Evolutionary conservation across 768 basidiomycete genomes (phyloP), one percentile per base, ranked within the genome.

Genomic region (Suillus luteus): DNA sequence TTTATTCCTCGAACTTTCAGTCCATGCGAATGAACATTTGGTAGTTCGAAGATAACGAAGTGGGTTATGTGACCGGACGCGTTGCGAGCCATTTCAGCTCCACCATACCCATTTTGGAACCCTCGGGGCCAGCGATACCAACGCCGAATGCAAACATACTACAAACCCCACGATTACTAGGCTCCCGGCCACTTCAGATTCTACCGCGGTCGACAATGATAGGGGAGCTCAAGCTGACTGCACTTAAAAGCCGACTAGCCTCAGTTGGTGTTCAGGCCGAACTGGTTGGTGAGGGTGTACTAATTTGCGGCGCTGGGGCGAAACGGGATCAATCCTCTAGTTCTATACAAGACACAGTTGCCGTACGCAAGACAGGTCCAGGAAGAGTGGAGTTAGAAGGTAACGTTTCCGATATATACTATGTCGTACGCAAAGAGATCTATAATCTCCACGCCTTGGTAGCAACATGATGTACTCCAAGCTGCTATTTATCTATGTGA

Each of bases 21-120:
- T 65, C 55, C 55, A 54, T 65, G 11, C 54, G 15, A 37, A 37
- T 54, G 38, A 54, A 12, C 55, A 27, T 62, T 41, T 65, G 24
- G 43, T 49, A 98, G 95, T 98, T 97, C 72, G 97, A 99, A 71
- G 96, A 98, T 74, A 99, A 95, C 70, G 95, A 99, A 76, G 91
- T 99, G 52, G 95, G 93, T 19, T 96, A 89, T 74, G 88, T 99
- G 51, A 87, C 88, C 24, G 97, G 97, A 24, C 86, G 91, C n/a
- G 87, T 99, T 38, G 83, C 90, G 4, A 85, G 89, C 37, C 90
- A 92, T 62, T 88, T 93, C 19, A 93, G 89, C 65, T 94, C 96
- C 2, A 92, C 88, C 6, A 89, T 99, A 61, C 95, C 96, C 1
- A 86, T 89, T 15, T 87, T 99, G 35, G 96, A 97, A 71, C 89